Percentiles rank a stretch among this genome's conserved stretches.
Evolutionary conservation across 1,139 yeast genomes (phyloP).

Genomic region (Yamadazyma mexicana): DNA sequence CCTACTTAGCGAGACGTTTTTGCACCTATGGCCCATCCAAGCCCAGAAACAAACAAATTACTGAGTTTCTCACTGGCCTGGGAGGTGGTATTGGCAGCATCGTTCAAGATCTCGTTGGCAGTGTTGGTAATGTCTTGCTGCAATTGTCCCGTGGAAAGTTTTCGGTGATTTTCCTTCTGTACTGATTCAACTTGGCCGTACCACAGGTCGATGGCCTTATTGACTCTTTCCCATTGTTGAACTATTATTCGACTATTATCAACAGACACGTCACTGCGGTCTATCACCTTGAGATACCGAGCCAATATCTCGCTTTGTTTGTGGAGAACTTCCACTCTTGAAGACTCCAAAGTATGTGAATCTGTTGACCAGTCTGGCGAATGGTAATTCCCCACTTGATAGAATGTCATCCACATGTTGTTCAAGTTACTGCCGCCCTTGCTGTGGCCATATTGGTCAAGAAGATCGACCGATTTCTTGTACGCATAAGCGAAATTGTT

Average conservation of each 20-base stretch:
- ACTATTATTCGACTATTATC: slow-evolving; percentile 29
- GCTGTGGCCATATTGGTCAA: slow-evolving; percentile 19
- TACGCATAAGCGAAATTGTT: slow-evolving; percentile 57
- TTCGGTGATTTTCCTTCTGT: slow-evolving; percentile 5
- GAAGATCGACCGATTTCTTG: slow-evolving; percentile 31
- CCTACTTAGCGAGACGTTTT: slow-evolving; percentile 14
- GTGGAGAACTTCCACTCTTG: slow-evolving; percentile 22
- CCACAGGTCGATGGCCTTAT: slow-evolving; percentile 27
- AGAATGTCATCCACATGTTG: slow-evolving; percentile 59
- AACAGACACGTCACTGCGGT: slow-evolving; percentile 21
- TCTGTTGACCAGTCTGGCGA: slow-evolving; percentile 49
- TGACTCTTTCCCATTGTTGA: slow-evolving; percentile 38
- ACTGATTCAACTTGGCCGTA: slow-evolving; percentile 13
- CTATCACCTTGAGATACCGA: slow-evolving; percentile 29
- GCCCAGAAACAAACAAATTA: slow-evolving; percentile 53
- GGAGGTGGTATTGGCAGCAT: slow-evolving; percentile 33
- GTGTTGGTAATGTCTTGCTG: slow-evolving; percentile 13
- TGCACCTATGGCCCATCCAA: slow-evolving; percentile 72
- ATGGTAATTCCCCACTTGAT: slow-evolving; percentile 59
- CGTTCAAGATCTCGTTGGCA: slow-evolving; percentile 32
- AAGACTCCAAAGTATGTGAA: slow-evolving; percentile 19
- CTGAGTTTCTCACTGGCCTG: slow-evolving; percentile 52
- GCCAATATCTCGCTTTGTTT: slow-evolving; percentile 53
- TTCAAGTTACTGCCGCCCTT: slow-evolving; percentile 20
- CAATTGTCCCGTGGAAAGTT: slow-evolving; percentile 10